Evolutionary conservation across 768 basidiomycete genomes (phyloP).

Genomic region (Termitomyces sp.): DNA sequence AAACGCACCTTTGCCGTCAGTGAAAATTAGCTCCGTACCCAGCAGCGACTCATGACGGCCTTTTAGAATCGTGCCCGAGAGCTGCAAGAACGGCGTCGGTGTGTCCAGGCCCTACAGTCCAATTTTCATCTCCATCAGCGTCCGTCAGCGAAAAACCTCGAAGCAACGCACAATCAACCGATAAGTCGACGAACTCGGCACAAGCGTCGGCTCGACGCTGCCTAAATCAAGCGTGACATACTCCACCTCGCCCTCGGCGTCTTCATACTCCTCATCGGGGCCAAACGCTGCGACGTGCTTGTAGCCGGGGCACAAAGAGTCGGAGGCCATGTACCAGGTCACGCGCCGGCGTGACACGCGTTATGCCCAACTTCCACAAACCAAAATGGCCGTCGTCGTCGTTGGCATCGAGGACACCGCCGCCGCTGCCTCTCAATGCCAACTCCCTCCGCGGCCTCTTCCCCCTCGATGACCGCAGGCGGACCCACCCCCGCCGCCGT

Average conservation of each 20-base stretch:
- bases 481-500: no score
- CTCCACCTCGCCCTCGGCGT: constrained; percentile 41
- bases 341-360: background rate
- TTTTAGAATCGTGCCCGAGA: constrained; percentile 70
- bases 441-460: background rate
- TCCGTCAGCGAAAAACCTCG: background rate
- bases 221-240: constrained; percentile 78
- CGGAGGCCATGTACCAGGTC: constrained; percentile 10
- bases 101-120: constrained; percentile 83
- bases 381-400: no score
- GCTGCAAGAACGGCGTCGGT: constrained; percentile 69
- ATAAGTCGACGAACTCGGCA: constrained; percentile 66
- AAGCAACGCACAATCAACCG: constrained; percentile 61
- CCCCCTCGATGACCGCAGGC: background rate
- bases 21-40: constrained; percentile 74
- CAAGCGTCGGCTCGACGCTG: constrained; percentile 63
- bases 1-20: constrained; percentile 56
- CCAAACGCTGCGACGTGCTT: constrained; percentile 64
- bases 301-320: constrained; percentile 56
- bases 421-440: no score
- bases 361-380: no score
- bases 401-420: no score
- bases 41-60: constrained; percentile 63
- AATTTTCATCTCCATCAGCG: constrained; percentile 19
- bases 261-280: constrained; percentile 61